A percentile compares a stretch with the other conserved stretches of the same genome.
These are phyloP conservation scores for Scleroderma citrinum DNA, from an alignment of 768 basidiomycete genomes.

Conservation along the genomic window DNA sequence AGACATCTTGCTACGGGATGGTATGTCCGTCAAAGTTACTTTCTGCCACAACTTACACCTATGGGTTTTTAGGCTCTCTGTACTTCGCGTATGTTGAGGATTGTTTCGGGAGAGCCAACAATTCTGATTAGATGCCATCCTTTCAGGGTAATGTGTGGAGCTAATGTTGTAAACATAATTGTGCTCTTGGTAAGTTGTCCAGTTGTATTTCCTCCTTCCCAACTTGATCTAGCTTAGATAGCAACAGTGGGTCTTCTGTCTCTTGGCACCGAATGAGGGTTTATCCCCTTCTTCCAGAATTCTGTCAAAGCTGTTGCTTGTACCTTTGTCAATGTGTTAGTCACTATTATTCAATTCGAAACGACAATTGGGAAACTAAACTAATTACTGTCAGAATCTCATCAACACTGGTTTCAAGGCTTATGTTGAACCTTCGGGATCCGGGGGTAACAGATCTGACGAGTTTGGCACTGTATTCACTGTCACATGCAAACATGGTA, in stretches of 20 bases:
- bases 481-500: background rate
- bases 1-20: slow-evolving; percentile 14
- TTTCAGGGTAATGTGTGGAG: slow-evolving; percentile 9
- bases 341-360: background rate
- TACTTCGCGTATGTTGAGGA: slow-evolving; percentile 12
- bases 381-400: slow-evolving; percentile 4
- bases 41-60: background rate
- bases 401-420: slow-evolving; percentile 11
- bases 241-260: background rate
- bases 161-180: slow-evolving; percentile 6
- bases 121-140: background rate
- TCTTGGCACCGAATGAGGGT: background rate
- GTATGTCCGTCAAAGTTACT: background rate
- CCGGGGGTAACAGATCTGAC: background rate
- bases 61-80: slow-evolving; percentile 5
- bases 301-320: background rate
- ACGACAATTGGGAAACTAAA: background rate
- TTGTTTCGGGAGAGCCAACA: background rate
- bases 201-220: background rate
- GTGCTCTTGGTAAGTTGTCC: slow-evolving; percentile 7
- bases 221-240: background rate
- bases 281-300: background rate
- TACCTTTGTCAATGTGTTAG: background rate
- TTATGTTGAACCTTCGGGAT: slow-evolving; percentile 15
- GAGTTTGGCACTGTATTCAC: background rate